Conservation (phyloP, 306 rosid species). For the barrel medic (Medicago truncatula) region MtrunA17r5.0-ANR NC_053043.1:17970001-17970500, state of each 20-base stretch:
- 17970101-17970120: not conserved
- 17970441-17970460: not conserved
- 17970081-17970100: not conserved
- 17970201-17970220: not conserved
- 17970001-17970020: not conserved
- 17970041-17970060: not conserved
- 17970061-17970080: not conserved
- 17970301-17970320: not conserved
- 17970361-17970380: conserved; percentile 24
- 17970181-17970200: conserved; percentile 7
- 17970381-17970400: conserved; percentile 23
- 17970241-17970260: not conserved
- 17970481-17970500: conserved; percentile 20
- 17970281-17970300: not conserved
- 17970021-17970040: not conserved
- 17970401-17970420: not conserved
- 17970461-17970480: conserved; percentile 7
- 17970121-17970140: not conserved
- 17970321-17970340: not conserved
- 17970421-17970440: conserved; percentile 44
- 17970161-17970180: conserved; percentile 7
- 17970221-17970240: not conserved
- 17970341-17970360: not conserved
- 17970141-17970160: not conserved
- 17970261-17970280: not conserved